Evolutionary conservation across 2,329 filamentous ascomycete genomes (phyloP).

Genomic region (Calcarisporium arbuscula): DNA sequence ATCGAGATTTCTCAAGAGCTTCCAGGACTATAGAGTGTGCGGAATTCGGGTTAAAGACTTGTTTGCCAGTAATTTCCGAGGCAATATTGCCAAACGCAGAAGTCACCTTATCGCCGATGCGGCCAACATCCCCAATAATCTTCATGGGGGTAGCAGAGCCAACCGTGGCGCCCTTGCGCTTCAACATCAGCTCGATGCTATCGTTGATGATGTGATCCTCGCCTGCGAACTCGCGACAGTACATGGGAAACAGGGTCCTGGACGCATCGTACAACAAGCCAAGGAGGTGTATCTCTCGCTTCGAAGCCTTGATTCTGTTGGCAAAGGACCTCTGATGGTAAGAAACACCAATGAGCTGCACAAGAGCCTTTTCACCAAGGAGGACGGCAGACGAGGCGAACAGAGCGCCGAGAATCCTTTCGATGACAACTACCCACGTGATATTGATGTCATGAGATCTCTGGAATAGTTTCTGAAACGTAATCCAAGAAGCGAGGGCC

Average conservation of each 20-base stretch:
- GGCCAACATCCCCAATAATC: constrained; percentile 69
- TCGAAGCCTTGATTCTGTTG: constrained; percentile 79
- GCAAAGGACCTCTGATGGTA: constrained; percentile 83
- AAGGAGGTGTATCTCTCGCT: constrained; percentile 75
- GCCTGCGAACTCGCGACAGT: constrained; percentile 82
- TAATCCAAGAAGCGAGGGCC: constrained; percentile 56
- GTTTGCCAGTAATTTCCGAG: constrained; percentile 89
- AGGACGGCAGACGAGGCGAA: constrained; percentile 65
- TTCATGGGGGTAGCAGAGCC: constrained; percentile 72
- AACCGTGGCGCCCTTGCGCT: constrained; percentile 42
- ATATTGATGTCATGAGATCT: constrained; percentile 25
- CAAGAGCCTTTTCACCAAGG: constrained; percentile 69
- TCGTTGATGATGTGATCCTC: constrained; percentile 92
- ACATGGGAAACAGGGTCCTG: constrained; percentile 80
- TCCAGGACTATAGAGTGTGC: constrained; percentile 85
- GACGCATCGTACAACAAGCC: constrained; percentile 88
- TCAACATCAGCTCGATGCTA: constrained; percentile 63
- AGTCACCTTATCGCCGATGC: constrained; percentile 88
- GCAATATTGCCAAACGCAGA: constrained; percentile 90
- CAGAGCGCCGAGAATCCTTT: constrained; percentile 58
- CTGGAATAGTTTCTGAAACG: constrained; percentile 51
- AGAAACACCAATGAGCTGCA: constrained; percentile 77
- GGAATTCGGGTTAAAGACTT: constrained; percentile 88
- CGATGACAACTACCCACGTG: constrained; percentile 52
- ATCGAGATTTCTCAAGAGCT: constrained; percentile 75